A percentile compares a stretch with the other conserved stretches of the same genome.
Evolutionary conservation across 352 stramenopile species (phyloP).

Genomic region (Phytophthora citrophthora): DNA sequence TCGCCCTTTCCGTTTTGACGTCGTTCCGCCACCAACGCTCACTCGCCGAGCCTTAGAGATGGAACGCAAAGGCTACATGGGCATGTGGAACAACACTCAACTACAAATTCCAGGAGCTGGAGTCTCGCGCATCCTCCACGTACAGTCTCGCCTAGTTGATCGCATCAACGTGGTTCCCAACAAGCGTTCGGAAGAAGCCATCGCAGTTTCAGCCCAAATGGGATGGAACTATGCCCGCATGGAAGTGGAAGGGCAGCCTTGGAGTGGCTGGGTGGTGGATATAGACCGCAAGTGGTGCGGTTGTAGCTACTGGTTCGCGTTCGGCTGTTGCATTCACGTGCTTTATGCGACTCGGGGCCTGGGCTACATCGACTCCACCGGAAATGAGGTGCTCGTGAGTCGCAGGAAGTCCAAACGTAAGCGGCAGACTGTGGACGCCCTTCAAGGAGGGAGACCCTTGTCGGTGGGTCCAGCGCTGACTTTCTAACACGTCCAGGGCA

Average conservation of each 20-base stretch:
- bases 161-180: background rate
- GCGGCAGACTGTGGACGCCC: no score
- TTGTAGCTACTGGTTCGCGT: conserved; percentile 9
- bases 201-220: conserved; percentile 9
- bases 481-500: no score
- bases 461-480: no score
- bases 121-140: no score
- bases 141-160: no score
- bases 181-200: background rate
- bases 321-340: conserved; percentile 4
- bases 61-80: no score
- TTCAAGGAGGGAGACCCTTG: no score
- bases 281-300: background rate
- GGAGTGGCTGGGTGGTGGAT: background rate
- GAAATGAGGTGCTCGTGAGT: background rate
- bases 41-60: background rate
- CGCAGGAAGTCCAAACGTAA: background rate
- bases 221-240: conserved; percentile 6
- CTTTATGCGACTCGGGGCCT: background rate
- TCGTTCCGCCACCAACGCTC: background rate
- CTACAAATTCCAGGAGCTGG: no score
- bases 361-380: background rate
- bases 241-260: background rate
- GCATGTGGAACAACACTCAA: no score
- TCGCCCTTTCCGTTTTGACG: background rate